Evolutionary conservation across 331 rosid species (phyloP), one percentile per base, ranked within the genome.

Genomic region (Rosa hybrid): DNA sequence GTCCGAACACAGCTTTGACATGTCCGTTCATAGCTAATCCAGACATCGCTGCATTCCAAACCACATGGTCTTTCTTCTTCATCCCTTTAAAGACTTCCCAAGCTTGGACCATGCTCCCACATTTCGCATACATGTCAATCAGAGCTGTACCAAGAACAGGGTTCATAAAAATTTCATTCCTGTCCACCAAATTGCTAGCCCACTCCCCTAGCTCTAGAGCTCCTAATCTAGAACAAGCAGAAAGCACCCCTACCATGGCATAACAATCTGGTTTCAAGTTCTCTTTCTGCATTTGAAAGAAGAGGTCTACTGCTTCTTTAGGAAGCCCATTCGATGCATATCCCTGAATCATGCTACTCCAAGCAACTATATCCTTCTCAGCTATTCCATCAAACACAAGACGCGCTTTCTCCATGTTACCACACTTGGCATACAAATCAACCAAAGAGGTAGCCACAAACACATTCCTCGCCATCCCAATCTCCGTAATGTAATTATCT

Each of bases 291-390:
- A 92, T 92, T 70, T 88, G 86, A 75, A 85, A 90, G 83, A 90
- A 92, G 83, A 90, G 71, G 41, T 90, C 87, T 12, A 90, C 78
- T 0, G 92, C 91, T 49, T 90, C 90, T 51, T 77, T 87, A 0
- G 94, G 90, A 25, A 87, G 64, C 76, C 94, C 93, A 85, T 88
- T 92, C 41, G 81, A 78, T 0, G 90, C 94, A 75, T 87, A 92
- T 14, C 88, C 90, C 77, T 92, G 90, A 86, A 92, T 90, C 94
- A 92, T 81, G 41, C 87, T 88, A 72, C 94, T 87, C 97, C 97
- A 92, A 78, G 85, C 83, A 77, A 92, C 97, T 48, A 87, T 72
- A 82, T 92, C 97, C 87, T 75, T 92, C 78, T 82, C 94, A 17
- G 12, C 76, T 86, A 90, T 87, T 12, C 80, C 88, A 76, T 90